Conservation (phyloP, 805 yeast species). For the Hanseniaspora guilliermondii region DNA sequence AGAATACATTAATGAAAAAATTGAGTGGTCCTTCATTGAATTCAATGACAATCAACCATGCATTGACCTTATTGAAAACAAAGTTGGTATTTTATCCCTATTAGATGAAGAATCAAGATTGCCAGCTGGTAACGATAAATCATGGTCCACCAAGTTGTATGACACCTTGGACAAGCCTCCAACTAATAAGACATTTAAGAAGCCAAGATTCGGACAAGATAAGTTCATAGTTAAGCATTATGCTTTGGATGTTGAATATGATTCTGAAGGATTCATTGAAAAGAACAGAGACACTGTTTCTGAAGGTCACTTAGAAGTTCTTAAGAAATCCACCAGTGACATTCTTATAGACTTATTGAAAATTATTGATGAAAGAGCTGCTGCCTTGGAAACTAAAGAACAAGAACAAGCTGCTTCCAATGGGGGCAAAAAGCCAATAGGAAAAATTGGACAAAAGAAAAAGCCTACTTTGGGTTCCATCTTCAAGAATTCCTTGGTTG, state of each 20-base stretch:
- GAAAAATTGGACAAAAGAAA: constrained; percentile 38
- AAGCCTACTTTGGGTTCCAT: constrained; percentile 93
- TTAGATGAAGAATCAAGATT: constrained; percentile 91
- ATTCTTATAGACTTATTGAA: constrained; percentile 53
- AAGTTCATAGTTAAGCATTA: constrained; percentile 86
- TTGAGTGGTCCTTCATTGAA: constrained; percentile 93
- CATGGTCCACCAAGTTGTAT: constrained; percentile 84
- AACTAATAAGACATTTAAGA: constrained; percentile 63
- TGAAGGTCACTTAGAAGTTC: constrained; percentile 82
- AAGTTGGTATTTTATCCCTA: constrained; percentile 73
- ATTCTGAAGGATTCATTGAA: constrained; percentile 88
- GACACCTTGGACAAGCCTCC: constrained; percentile 72
- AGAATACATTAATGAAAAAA: constrained; percentile 81
- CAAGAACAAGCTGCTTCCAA: constrained; percentile 21
- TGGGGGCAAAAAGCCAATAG: constrained; percentile 30
- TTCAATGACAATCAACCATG: constrained; percentile 96
- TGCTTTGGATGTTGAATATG: constrained; percentile 87
- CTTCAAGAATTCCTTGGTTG: constrained; percentile 83
- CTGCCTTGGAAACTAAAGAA: constrained; percentile 33
- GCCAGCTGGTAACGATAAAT: constrained; percentile 85
- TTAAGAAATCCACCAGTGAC: constrained; percentile 54
- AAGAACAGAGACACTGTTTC: constrained; percentile 96
- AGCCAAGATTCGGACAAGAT: constrained; percentile 87
- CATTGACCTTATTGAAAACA: constrained; percentile 79
- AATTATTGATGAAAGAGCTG: constrained; percentile 48